Evolutionary conservation across 2,329 filamentous ascomycete genomes (phyloP).

Genomic region (Pseudogymnoascus sp.): DNA sequence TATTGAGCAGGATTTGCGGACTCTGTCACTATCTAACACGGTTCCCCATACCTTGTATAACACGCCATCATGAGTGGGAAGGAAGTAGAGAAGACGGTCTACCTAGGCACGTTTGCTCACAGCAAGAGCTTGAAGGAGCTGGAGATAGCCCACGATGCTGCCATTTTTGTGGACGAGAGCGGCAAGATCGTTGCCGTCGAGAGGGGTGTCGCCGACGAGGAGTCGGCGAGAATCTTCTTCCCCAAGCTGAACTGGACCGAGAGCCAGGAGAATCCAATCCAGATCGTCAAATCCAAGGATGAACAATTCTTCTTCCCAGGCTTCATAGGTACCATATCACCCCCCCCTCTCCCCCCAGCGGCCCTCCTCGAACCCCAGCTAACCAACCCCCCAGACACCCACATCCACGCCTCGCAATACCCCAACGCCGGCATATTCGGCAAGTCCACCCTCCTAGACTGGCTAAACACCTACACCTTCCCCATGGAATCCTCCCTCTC

Average conservation of each 20-base stretch:
- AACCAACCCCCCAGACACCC: constrained; percentile 60
- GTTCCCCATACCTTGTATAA: background rate
- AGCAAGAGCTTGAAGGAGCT: constrained; percentile 39
- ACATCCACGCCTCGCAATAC: constrained; percentile 92
- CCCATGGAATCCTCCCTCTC: constrained; percentile 76
- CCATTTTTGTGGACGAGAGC: constrained; percentile 42
- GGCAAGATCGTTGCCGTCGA: constrained; percentile 39
- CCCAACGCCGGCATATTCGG: constrained; percentile 92
- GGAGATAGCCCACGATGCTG: constrained; percentile 39
- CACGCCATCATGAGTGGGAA: constrained; percentile 14
- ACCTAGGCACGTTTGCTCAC: constrained; percentile 55
- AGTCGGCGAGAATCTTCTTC: constrained; percentile 26
- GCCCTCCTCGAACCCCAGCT: constrained; percentile 14
- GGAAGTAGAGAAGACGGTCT: constrained; percentile 33
- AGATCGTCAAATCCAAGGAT: constrained; percentile 23
- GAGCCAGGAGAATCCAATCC: background rate
- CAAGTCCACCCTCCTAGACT: constrained; percentile 84
- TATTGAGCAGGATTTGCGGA: background rate
- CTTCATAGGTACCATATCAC: constrained; percentile 56
- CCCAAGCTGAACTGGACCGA: constrained; percentile 26
- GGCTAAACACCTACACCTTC: constrained; percentile 92
- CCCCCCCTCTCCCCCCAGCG: background rate
- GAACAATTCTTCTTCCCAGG: constrained; percentile 76
- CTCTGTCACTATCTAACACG: background rate
- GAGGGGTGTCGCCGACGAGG: constrained; percentile 24